Conservation (phyloP, 148 eudicot species). For the Fagopyrum homotropicum region DNA sequence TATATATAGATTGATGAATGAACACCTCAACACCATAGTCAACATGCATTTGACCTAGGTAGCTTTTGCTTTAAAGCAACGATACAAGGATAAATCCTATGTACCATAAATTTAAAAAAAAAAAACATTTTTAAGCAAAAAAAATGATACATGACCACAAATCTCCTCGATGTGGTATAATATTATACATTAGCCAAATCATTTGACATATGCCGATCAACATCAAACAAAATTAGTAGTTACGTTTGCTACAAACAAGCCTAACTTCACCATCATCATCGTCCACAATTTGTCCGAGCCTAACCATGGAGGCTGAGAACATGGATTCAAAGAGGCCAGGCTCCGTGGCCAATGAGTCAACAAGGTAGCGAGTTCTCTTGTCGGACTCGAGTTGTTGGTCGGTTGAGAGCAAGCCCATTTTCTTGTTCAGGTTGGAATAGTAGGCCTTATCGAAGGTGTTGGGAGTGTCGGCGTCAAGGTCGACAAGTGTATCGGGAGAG, state of each 20-base stretch:
- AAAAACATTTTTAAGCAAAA: too few relatives aligned
- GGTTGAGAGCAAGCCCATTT: conserved; percentile 56
- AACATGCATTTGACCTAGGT: too few relatives aligned
- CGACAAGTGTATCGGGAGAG: conserved; percentile 32
- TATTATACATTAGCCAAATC: background rate
- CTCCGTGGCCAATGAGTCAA: conserved; percentile 36
- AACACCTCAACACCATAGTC: too few relatives aligned
- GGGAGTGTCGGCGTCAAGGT: conserved; percentile 60
- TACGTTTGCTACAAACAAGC: conserved; percentile 28
- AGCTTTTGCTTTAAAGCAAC: too few relatives aligned
- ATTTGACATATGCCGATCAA: background rate
- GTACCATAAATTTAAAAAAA: too few relatives aligned
- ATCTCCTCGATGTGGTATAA: background rate
- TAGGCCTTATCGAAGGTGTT: conserved; percentile 41
- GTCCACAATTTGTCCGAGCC: conserved; percentile 50
- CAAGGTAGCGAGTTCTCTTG: conserved; percentile 44
- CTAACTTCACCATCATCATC: conserved; percentile 58
- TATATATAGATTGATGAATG: too few relatives aligned
- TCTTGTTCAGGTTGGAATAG: conserved; percentile 48
- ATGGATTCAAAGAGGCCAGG: conserved; percentile 23
- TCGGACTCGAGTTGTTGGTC: conserved; percentile 59
- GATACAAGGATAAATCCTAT: too few relatives aligned
- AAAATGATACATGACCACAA: background rate
- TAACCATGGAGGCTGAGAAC: conserved; percentile 69
- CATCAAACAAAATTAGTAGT: background rate